Evolutionary conservation across 805 yeast genomes (phyloP), one percentile per base, ranked within the genome.

Genomic region (Suhomyces prunicola): DNA sequence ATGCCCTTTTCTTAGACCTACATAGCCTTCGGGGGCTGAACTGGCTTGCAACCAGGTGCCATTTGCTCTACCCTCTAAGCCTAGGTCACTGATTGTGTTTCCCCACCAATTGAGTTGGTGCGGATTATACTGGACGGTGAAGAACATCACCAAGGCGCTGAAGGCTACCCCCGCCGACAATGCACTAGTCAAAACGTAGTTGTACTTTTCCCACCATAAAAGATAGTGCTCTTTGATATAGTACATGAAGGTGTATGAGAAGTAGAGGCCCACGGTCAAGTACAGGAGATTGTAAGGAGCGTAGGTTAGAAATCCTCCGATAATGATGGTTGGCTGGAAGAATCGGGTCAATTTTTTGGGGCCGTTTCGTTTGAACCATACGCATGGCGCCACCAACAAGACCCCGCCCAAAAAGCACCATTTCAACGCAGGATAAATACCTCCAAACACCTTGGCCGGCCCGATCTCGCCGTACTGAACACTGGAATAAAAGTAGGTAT

Each of bases 141-240:
- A 82, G 68, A 86, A 86, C 39, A 84, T 79, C 52, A 85, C 67
- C 49, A 86, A 69, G 2, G 86, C 79, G 53, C 84, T 72, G 56
- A 84, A 76, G 2, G 88, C 88, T 17, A 83, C 79, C n/a, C 88
- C 89, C 0, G 87, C 82, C 7, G 78, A 68, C 26, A 85, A 68
- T 1, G 82, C 87, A 49, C 86, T 79, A 23, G 85, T 73, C 49
- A 86, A 66, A 22, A 85, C 76, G 62, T 84, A 86, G 64, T 85
- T 86, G 66, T 87, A 87, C 66, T 85, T 86, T 41, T 85, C 84
- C 91, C 88, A 86, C 88, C 87, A 79, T 22, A 74, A 65, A 46
- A 77, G 62, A 64, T 79, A 79, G 59, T 74, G 70, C 54, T 73
- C 69, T 58, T 80, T 77, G 59, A 84, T 68, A 60, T 74, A 74